A percentile compares a stretch with the other conserved stretches of the same genome.
Evolutionary conservation across 371 early-diverging fungal species (phyloP).

Genomic region (Lichtheimia corymbifera): DNA sequence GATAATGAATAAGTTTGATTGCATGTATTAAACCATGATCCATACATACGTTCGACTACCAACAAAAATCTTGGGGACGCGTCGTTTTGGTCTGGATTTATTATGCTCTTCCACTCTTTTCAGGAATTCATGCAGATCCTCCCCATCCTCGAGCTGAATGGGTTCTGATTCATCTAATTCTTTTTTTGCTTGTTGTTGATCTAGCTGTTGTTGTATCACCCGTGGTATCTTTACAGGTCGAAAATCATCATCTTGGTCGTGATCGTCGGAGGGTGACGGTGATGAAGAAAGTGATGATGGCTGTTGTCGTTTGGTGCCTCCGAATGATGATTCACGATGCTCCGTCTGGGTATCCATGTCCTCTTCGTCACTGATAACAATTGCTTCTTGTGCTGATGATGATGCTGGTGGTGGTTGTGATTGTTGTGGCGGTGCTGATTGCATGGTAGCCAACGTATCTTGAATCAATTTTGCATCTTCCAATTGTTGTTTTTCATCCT

Average conservation of each 20-base stretch:
- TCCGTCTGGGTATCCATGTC: background rate
- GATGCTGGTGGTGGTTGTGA: too few relatives aligned
- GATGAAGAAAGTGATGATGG: too few relatives aligned
- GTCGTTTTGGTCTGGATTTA: background rate
- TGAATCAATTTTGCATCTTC: background rate
- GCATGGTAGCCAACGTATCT: background rate
- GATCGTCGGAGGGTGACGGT: too few relatives aligned
- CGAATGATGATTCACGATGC: too few relatives aligned
- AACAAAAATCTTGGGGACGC: conserved; percentile 46
- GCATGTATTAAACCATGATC: background rate
- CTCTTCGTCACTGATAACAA: conserved; percentile 5
- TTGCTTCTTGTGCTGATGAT: background rate
- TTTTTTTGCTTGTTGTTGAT: background rate
- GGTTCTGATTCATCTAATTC: background rate
- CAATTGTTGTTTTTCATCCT: conserved; percentile 3
- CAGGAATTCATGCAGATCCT: background rate
- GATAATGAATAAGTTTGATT: background rate
- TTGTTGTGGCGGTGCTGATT: too few relatives aligned
- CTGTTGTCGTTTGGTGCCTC: too few relatives aligned
- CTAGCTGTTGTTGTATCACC: background rate
- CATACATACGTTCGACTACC: conserved; percentile 58
- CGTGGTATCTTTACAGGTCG: conserved; percentile 13
- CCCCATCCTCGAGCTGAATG: conserved; percentile 2
- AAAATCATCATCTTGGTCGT: conserved; percentile 23
- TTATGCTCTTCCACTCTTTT: background rate